A percentile compares a stretch with the other conserved stretches of the same genome.
These are phyloP conservation scores for Scolecobasidium constrictum DNA, from an alignment of 2,329 filamentous ascomycete genomes.

Conservation along the genomic window DNA sequence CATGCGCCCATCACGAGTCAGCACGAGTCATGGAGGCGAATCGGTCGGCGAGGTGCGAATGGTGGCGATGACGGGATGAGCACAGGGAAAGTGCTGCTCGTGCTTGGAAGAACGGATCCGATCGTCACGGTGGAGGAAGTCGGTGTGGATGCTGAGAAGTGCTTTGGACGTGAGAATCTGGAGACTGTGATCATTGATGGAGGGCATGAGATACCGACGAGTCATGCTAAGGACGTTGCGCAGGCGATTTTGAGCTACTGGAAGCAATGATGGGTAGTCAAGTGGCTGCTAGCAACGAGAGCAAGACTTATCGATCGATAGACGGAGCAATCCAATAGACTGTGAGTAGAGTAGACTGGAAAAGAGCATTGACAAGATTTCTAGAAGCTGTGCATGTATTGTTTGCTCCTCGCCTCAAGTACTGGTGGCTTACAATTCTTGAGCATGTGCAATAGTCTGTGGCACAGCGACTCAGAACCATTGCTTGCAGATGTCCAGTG, in stretches of 20 bases:
- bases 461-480: no score
- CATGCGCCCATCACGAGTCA: slow-evolving; percentile 59
- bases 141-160: slow-evolving; percentile 46
- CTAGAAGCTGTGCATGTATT: no score
- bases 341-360: no score
- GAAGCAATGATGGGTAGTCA: no score
- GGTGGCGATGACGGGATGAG: slow-evolving; percentile 22
- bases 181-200: slow-evolving; percentile 47
- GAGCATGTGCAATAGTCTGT: no score
- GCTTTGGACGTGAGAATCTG: slow-evolving; percentile 48
- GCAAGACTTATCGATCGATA: no score
- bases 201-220: slow-evolving; percentile 61
- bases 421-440: no score
- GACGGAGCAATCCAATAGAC: no score
- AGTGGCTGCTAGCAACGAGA: no score
- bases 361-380: no score
- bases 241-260: slow-evolving; percentile 36
- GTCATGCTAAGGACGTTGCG: slow-evolving; percentile 47
- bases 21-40: slow-evolving; percentile 48
- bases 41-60: slow-evolving; percentile 38
- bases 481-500: no score
- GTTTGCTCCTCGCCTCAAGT: no score
- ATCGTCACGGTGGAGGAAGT: slow-evolving; percentile 58
- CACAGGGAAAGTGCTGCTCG: slow-evolving; percentile 47
- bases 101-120: slow-evolving; percentile 55